A percentile compares a stretch with the other conserved stretches of the same genome.
These are phyloP conservation scores for Datisca glomerata DNA, from an alignment of 306 rosid genomes.

Conservation along the genomic window DNA sequence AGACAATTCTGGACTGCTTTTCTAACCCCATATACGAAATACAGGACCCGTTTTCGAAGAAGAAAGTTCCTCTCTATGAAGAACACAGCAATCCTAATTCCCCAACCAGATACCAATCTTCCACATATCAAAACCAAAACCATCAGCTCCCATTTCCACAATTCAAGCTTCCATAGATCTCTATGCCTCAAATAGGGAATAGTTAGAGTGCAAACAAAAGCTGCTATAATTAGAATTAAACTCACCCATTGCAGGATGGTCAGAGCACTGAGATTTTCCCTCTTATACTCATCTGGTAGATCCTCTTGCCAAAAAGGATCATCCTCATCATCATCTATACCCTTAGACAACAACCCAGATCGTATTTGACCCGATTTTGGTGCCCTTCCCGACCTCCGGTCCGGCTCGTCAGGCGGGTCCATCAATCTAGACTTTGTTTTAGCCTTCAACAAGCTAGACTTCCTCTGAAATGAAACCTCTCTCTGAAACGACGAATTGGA, in stretches of 20 bases:
- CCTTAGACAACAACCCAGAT: slow-evolving; percentile 39
- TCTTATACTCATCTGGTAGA: slow-evolving; percentile 41
- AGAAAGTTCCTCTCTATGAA: slow-evolving; percentile 66
- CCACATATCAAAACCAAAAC: slow-evolving; percentile 71
- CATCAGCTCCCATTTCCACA: slow-evolving; percentile 91
- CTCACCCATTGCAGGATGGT: slow-evolving; percentile 57
- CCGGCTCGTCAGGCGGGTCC: slow-evolving; percentile 67
- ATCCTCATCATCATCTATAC: slow-evolving; percentile 47
- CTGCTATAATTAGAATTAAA: slow-evolving; percentile 47
- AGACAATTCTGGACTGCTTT: slow-evolving; percentile 67
- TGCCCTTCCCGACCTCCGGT: slow-evolving; percentile 27
- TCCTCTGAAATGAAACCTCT: slow-evolving; percentile 35
- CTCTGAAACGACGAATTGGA: slow-evolving; percentile 54
- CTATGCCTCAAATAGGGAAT: slow-evolving; percentile 21
- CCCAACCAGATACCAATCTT: slow-evolving; percentile 76
- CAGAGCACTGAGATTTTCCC: slow-evolving; percentile 20
- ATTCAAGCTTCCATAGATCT: slow-evolving; percentile 38
- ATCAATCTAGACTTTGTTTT: slow-evolving; percentile 60
- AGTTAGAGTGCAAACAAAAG: slow-evolving; percentile 27
- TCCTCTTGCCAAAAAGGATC: slow-evolving; percentile 80
- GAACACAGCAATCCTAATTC: slow-evolving; percentile 42
- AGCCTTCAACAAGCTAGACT: slow-evolving; percentile 27
- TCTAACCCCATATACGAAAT: slow-evolving; percentile 69
- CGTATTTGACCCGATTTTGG: slow-evolving; percentile 39
- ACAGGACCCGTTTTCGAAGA: slow-evolving; percentile 56